Conservation (phyloP, 495 filamentous ascomycete genomes). For the Collariella sp. region DNA sequence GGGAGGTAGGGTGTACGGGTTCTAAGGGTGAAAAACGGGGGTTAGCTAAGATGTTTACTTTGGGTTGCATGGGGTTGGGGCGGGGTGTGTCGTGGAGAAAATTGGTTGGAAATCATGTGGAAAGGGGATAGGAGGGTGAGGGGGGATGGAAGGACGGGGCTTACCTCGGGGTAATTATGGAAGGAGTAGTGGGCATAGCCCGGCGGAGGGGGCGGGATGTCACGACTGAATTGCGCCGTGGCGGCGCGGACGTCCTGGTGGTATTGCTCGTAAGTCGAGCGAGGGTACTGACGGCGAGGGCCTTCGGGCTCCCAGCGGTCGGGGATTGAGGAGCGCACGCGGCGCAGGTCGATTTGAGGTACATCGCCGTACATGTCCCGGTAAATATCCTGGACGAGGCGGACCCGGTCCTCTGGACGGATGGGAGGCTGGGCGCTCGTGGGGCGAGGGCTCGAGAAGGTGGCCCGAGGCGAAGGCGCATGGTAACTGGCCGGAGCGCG, state of each 20-base stretch:
- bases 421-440: neutral
- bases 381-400: neutral
- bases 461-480: neutral
- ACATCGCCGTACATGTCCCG: neutral
- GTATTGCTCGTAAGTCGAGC: neutral
- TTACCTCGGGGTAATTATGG: neutral
- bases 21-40: neutral
- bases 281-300: neutral
- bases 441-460: neutral
- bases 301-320: neutral
- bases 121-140: neutral
- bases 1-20: conserved; percentile 11
- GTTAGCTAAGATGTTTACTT: neutral
- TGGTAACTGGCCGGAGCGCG: neutral
- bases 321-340: neutral
- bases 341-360: neutral
- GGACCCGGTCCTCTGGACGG: neutral
- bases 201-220: neutral
- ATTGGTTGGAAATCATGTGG: neutral
- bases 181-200: conserved; percentile 3
- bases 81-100: too few relatives aligned
- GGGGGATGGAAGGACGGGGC: neutral
- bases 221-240: neutral
- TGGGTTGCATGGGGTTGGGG: neutral
- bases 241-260: neutral